Evolutionary conservation across 768 basidiomycete genomes (phyloP), one percentile per base, ranked within the genome.

Genomic region (Tulasnella sp.): DNA sequence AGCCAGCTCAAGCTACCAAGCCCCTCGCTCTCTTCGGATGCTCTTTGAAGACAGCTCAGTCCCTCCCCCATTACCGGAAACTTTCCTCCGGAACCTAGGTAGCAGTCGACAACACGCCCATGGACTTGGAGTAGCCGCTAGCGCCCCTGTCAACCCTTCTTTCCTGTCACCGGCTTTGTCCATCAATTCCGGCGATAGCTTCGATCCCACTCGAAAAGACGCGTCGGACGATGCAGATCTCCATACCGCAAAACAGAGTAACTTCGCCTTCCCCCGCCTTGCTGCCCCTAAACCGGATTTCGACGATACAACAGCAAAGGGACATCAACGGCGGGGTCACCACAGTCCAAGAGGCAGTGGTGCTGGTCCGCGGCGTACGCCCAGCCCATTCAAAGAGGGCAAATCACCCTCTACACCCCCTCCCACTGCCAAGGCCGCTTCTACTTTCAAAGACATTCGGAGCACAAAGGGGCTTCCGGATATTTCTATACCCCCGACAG

Each of bases 21-120:
- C 91, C 9, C 90, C 91, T 2, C 80, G 82, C 1, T 91, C 86
- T 0, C 73, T 93, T 2, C 83, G 89, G 0, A 72, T 75, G 35
- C 72, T 96, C 8, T 96, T 96, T 67, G 84, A 86, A 56, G 68
- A 69, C 59, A 65, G 66, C 14, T 37, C 59, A 31, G 51, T 45
- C 34, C 50, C 65, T 14, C 31, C 37, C 11, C 55, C 58, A 35
- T 6, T 57, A n/a, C 27, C 49, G 25, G 46, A 60, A 40, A 21
- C 58, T 35, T 59, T 61, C 45, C 45, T 57, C 31, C 55, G 55
- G n/a, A 57, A 57, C 19, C 40, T 57, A 23, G 55, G 55, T 25
- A 42, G 55, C 9, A 45, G 41, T 64, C 66, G 36, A 21, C 55
- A 12, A 65, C 64, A 34, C 63, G 63, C 45, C 57, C 62, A 64